Evolutionary conservation across 768 basidiomycete species (phyloP), one percentile per base, ranked within the genome.

Genomic region (Rhodosporidiobolus sp.): DNA sequence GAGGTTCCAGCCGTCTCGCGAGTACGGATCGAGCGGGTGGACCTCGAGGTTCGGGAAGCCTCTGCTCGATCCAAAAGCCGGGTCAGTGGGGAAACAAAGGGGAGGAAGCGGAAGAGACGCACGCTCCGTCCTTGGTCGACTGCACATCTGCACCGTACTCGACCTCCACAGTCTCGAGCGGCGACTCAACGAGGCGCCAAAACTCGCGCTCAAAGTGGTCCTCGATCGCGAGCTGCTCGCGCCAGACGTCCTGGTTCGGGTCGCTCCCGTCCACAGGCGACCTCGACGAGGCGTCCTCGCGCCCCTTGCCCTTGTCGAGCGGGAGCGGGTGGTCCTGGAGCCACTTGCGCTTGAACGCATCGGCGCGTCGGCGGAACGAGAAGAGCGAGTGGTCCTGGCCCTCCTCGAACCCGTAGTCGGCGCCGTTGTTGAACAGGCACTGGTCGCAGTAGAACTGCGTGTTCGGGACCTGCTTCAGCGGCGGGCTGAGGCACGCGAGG

Each of bases 81-180:
- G 9, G 4, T 24, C 4, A 0, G 38, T 32, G 32, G 57, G 65
- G 26, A 34, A 30, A 32, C 16, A 9, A 30, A 45, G 57, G 30
- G 65, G 62, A 22, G 73, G 62, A 28, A 57, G 67, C 68, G 69
- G 63, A 55, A 12, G 19, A 3, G 12, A 73, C 86, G 72, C 81
- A 94, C 94, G 93, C 97, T 81, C 95, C 95, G 77, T 97, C 93
- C 14, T 91, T 95, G 1, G 94, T 94, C 16, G 94, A 95, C 82
- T 97, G 94, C 46, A 99, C 90, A 81, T 99, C 96, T 3, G 96
- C 96, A n/a, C 96, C 96, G 79, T 99, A 99, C 81, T 99, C 96
- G 46, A 98, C 89, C 81, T 99, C 96, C 26, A 99, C 94, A 0
- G 92, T 94, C 80, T 98, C 94, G 54, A 86, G 84, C 67, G 87